Evolutionary conservation across 108 stramenopile species (phyloP), one percentile per base, ranked within the genome.

Genomic region (Discostella stelligeroides): DNA sequence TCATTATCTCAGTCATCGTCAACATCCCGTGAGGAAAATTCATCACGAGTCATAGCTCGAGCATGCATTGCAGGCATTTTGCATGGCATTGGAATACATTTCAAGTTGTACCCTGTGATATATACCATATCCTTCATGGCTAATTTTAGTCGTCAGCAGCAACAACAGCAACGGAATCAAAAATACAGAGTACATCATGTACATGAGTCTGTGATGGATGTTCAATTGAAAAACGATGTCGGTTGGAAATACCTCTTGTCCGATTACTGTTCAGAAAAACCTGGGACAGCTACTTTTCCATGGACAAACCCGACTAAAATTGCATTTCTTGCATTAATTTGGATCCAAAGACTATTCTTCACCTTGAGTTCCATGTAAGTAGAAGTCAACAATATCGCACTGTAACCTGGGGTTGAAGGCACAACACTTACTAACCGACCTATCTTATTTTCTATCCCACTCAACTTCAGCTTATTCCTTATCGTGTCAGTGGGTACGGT

Each of bases 61-160:
- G 87, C 89, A 47, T 59, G 85, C 23, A 23, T 90, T 1, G 83
- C 90, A 10, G 90, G 92, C 11, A 58, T 89, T 29, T 56, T 88
- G 18, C 95, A 95, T 69, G 92, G 93, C 9, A 75, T 95, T 64
- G 90, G 88, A 7, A 81, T 95, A 45, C 91, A 97, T 63, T 68
- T 84, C 67, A 92, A 92, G 59, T 73, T 95, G 12, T 95, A 94
- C 63, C 92, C 94, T 4, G 82, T 97, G 25, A 92, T 94, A 63
- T 94, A 96, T 68, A 86, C 90, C 9, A 64, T 88, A 17, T 86
- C 89, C 0, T 92, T 85, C 73, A 84, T 91, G 86, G 82, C 86
- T 1, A 82, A 79, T 55, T 68, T 89, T 24, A 73, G 83, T 41
- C 55, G 70, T 15, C 49, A 85, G 45, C 46, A 70, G 27, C 56